Evolutionary conservation across 169 alveolate genomes (phyloP).

Genomic region (Plasmodium berghei): DNA sequence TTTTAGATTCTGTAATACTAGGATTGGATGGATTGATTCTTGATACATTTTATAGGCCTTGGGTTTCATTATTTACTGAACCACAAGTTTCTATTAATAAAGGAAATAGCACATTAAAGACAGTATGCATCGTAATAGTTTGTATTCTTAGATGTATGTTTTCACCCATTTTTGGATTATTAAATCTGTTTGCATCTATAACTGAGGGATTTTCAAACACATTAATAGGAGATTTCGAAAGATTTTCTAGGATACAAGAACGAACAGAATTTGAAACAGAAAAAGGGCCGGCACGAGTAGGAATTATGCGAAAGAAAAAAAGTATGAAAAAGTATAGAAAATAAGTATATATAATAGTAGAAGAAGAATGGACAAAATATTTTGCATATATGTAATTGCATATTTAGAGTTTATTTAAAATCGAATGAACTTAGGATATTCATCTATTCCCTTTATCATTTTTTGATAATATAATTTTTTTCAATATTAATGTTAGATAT

Average conservation of each 20-base stretch:
- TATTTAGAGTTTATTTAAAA: not conserved
- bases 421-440: too few species aligned
- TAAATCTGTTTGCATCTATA: conserved; percentile 89
- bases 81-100: conserved; percentile 82
- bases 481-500: too few species aligned
- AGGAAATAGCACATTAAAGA: conserved; percentile 76
- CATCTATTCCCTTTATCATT: too few species aligned
- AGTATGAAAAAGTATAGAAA: not conserved
- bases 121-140: conserved; percentile 60
- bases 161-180: conserved; percentile 90
- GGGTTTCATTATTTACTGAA: conserved; percentile 88
- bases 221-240: conserved; percentile 92
- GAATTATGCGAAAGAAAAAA: conserved; percentile 30
- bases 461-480: too few species aligned
- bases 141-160: conserved; percentile 83
- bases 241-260: conserved; percentile 89
- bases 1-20: conserved; percentile 91
- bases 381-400: not conserved
- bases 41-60: conserved; percentile 91
- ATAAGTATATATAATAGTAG: not conserved
- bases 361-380: not conserved
- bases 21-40: conserved; percentile 89
- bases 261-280: conserved; percentile 84
- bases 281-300: conserved; percentile 66
- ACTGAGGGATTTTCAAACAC: conserved; percentile 93